phyloP scores from a whole-genome alignment of 2,329 filamentous ascomycete species.

The Arthrobotrys megalospora region DNA sequence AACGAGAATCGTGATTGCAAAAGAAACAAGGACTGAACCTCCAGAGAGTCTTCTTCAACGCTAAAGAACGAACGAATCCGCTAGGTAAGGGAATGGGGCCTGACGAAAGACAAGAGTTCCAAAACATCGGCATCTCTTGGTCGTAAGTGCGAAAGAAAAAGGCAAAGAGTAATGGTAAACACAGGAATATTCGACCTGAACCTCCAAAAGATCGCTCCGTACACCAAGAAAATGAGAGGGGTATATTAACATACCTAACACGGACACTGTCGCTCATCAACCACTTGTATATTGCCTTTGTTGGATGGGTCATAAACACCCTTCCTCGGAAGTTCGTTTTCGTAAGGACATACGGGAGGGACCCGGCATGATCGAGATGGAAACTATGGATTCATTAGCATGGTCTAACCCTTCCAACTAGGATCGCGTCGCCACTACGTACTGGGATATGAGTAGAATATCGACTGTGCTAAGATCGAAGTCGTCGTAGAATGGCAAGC shows the following conservation, averaged over 20 bases:
- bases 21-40: constrained; percentile 17
- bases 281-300: constrained; percentile 99
- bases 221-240: background rate
- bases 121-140: constrained; percentile 42
- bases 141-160: constrained; percentile 6
- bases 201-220: constrained; percentile 22
- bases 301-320: constrained; percentile 99
- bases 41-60: constrained; percentile 26
- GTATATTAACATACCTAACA: constrained; percentile 74
- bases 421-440: constrained; percentile 9
- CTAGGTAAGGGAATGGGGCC: background rate
- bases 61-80: constrained; percentile 30
- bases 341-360: constrained; percentile 94
- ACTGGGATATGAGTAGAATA: constrained; percentile 98
- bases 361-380: constrained; percentile 97
- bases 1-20: constrained; percentile 12
- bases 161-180: constrained; percentile 12
- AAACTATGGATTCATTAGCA: constrained; percentile 76
- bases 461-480: constrained; percentile 98
- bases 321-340: constrained; percentile 98
- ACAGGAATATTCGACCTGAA: constrained; percentile 6
- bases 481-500: constrained; percentile 97
- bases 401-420: constrained; percentile 72
- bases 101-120: constrained; percentile 49
- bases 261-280: constrained; percentile 96